phyloP scores from a whole-genome alignment of 1,139 yeast species.

The Geotrichum europaeum region DNA sequence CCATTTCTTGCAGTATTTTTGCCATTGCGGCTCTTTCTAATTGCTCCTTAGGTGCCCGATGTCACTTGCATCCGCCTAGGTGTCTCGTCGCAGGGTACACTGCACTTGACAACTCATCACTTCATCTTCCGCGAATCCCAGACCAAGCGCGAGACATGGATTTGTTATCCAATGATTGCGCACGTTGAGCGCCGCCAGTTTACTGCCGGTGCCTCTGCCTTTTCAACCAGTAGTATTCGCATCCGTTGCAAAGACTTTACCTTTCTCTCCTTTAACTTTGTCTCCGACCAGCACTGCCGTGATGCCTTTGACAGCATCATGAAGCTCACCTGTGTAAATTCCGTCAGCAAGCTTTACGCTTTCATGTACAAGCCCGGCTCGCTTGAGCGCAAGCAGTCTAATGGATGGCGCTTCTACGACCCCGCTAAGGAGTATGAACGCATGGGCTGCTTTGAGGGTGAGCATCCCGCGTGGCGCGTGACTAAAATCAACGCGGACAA shows the following conservation, averaged over 20 bases:
- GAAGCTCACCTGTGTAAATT: conserved; percentile 53
- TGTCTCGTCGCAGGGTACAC: conserved; percentile 54
- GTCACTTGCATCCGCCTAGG: conserved; percentile 72
- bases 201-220: conserved; percentile 17
- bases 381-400: conserved; percentile 43
- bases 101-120: conserved; percentile 80
- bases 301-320: conserved; percentile 72
- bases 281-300: conserved; percentile 50
- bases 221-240: conserved; percentile 39
- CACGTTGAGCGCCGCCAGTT: conserved; percentile 49
- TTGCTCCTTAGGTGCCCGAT: conserved; percentile 45
- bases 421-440: conserved; percentile 60
- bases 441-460: conserved; percentile 35
- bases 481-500: conserved; percentile 61
- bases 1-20: background rate
- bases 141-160: conserved; percentile 69
- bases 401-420: conserved; percentile 72
- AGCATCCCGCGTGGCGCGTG: conserved; percentile 55
- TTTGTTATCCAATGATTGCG: conserved; percentile 83
- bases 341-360: conserved; percentile 61
- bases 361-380: conserved; percentile 57
- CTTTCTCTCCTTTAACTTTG: conserved; percentile 72
- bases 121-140: conserved; percentile 58
- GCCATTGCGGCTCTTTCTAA: background rate
- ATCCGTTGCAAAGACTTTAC: conserved; percentile 83